Base-by-base conservation (phyloP, 2,329 filamentous ascomycete genomes). In the Xylariaceae sp. region DNA sequence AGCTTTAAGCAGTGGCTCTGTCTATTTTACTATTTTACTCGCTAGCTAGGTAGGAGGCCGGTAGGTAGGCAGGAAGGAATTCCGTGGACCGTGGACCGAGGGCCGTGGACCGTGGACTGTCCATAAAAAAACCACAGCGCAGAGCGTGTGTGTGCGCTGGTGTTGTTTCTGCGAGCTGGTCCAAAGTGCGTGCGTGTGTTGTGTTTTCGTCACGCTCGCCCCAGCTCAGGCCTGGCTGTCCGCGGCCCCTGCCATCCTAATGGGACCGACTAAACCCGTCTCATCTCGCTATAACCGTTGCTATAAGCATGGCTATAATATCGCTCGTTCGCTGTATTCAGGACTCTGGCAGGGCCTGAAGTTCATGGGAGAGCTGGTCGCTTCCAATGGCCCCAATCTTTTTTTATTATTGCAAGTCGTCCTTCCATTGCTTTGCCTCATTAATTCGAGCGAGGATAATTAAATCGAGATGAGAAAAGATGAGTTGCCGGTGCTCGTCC, bases 271-370 rank as follows among this genome's bases (percentile, higher is more conserved):
- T 13, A 41, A 34, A 13, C 48, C 49, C 49, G 10, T 34, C 49
- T 51, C 49, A 51, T 51, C 47, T 52, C 54, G 55, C 53, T 61
- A 51, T 54, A 50, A 50, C 13, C 57, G 59, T 61, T 45, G 48
- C 54, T 59, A 13, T 54, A 50, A 49, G 9, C 57, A 61, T 61
- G 35, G 51, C 56, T 59, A 10, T 45, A 10, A 4, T 41, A 30
- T 17, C 8, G 10, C 9, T 9, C 18, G 9, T 3, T 49, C 17
- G 47, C 17, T 18, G 45, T 17, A 48, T 30, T 30, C 17, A 18
- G 17, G 17, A 18, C 17, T 18, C 23, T 30, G 23, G 4, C 23
- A 30, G 23, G 17, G 17, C 17, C 17, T 18, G 17, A 18, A 18
- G 23, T 30, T 30, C 23, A 30, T 30, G 23, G 23, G 23, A 30